Evolutionary conservation across 169 alveolate genomes (phyloP).

Genomic region (Plasmodium falciparum): DNA sequence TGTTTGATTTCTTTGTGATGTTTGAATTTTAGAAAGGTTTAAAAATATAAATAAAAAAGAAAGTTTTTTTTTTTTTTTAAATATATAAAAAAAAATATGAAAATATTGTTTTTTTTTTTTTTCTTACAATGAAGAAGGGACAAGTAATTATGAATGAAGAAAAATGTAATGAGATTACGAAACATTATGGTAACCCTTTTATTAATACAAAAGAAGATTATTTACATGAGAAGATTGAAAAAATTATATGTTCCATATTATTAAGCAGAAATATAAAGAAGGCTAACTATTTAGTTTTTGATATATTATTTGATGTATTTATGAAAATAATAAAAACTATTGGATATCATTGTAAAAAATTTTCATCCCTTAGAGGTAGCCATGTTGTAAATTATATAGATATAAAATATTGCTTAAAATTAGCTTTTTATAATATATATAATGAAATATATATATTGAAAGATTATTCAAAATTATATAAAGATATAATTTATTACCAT

Average conservation of each 20-base stretch:
- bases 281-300: conserved; percentile 10
- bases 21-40: too few relatives aligned
- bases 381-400: conserved; percentile 66
- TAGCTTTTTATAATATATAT: conserved; percentile 39
- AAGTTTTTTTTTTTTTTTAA: too few relatives aligned
- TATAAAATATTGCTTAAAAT: conserved; percentile 42
- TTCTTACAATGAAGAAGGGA: background rate
- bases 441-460: conserved; percentile 42
- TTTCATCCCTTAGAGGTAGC: conserved; percentile 66
- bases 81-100: too few relatives aligned
- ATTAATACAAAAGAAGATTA: conserved; percentile 61
- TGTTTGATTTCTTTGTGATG: too few relatives aligned
- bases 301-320: conserved; percentile 51
- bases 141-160: background rate
- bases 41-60: too few relatives aligned
- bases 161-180: conserved; percentile 19
- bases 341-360: conserved; percentile 32
- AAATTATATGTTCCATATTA: conserved; percentile 43
- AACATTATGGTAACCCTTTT: conserved; percentile 45
- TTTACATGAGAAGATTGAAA: conserved; percentile 24
- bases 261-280: conserved; percentile 32
- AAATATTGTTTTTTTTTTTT: too few relatives aligned
- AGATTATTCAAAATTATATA: background rate
- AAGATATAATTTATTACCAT: background rate
- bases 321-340: conserved; percentile 52